Conservation (phyloP, 164 flowering plant genomes). For the Annona squamosa region DNA sequence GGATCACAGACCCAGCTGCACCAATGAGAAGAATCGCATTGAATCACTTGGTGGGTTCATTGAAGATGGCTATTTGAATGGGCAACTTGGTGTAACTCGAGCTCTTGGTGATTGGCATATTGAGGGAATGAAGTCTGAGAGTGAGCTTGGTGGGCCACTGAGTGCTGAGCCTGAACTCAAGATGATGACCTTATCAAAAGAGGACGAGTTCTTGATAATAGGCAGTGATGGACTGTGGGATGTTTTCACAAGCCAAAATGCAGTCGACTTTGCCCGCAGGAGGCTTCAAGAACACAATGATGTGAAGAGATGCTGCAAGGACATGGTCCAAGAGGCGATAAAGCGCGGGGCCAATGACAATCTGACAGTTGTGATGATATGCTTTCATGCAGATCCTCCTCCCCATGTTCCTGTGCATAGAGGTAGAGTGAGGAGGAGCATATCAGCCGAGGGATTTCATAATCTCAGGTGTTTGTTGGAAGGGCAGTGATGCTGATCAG, state of each 20-base stretch:
- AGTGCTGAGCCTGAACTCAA: slow-evolving; percentile 91
- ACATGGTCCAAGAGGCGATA: slow-evolving; percentile 73
- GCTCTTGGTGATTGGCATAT: slow-evolving; percentile 96
- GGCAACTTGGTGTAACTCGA: slow-evolving; percentile 71
- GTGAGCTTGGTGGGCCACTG: slow-evolving; percentile 53
- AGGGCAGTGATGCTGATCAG: slow-evolving; percentile 13
- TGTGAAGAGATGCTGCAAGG: slow-evolving; percentile 63
- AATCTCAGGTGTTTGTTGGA: slow-evolving; percentile 49
- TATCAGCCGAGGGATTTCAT: slow-evolving; percentile 81
- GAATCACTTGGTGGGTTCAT: slow-evolving; percentile 82
- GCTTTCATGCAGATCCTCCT: slow-evolving; percentile 74
- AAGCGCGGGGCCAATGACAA: slow-evolving; percentile 70
- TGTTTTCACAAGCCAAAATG: slow-evolving; percentile 75
- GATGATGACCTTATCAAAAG: slow-evolving; percentile 51
- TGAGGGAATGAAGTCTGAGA: slow-evolving; percentile 54
- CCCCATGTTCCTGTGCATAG: slow-evolving; percentile 31
- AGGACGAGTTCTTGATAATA: slow-evolving; percentile 82
- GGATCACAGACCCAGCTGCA: slow-evolving; percentile 75
- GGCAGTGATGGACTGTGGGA: slow-evolving; percentile 97
- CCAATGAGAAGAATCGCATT: slow-evolving; percentile 50
- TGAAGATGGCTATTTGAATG: slow-evolving; percentile 85
- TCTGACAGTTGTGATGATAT: slow-evolving; percentile 66
- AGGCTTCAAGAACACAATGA: slow-evolving; percentile 78
- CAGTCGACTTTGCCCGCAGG: slow-evolving; percentile 69
- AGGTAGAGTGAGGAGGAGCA: slow-evolving; percentile 49